Percentiles rank a stretch among this genome's conserved stretches.
Conservation (phyloP, 495 filamentous ascomycete species). For the Penicillium canariense region DNA sequence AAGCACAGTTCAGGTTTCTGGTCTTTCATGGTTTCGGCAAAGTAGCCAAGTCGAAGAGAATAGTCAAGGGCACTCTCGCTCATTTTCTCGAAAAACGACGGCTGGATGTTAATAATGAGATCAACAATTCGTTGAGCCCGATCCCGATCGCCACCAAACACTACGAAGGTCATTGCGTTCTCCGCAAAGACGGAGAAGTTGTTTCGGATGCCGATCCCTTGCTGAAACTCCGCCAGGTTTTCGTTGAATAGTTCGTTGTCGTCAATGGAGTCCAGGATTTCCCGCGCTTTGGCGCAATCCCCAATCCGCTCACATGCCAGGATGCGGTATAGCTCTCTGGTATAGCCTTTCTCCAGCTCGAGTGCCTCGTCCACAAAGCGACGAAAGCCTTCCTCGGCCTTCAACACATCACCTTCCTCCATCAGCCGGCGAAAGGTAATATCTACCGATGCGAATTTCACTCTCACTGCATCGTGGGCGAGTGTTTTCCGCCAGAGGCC, state of each 20-base stretch:
- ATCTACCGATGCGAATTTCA: conserved; percentile 8
- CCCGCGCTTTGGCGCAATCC: conserved; percentile 11
- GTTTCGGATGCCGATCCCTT: conserved; percentile 5
- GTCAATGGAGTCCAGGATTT: conserved; percentile 20
- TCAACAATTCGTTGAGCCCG: conserved; percentile 15
- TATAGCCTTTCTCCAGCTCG: conserved; percentile 6
- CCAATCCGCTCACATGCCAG: conserved; percentile 23
- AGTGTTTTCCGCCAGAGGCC: conserved; percentile 10
- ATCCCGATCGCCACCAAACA: conserved; percentile 14
- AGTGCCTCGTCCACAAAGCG: conserved; percentile 10
- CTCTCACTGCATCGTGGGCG: conserved; percentile 7
- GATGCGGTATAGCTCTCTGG: conserved; percentile 19
- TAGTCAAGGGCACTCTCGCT: conserved; percentile 13
- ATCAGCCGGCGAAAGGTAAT: conserved; percentile 11
- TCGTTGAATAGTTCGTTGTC: conserved; percentile 24
- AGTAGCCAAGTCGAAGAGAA: conserved; percentile 12
- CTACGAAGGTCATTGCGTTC: conserved; percentile 16
- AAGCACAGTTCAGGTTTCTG: conserved; percentile 16
- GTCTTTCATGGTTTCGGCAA: conserved; percentile 17
- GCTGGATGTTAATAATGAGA: conserved; percentile 16
- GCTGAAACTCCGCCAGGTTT: conserved; percentile 10
- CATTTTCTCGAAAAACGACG: conserved; percentile 17
- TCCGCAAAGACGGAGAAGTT: conserved; percentile 9
- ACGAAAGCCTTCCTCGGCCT: conserved; percentile 15
- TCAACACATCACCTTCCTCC: conserved; percentile 14